Percentiles rank a stretch among this genome's conserved stretches.
These are phyloP conservation scores for Tricholoma hemisulphureum DNA, from an alignment of 768 basidiomycete species.

Conservation along the genomic window DNA sequence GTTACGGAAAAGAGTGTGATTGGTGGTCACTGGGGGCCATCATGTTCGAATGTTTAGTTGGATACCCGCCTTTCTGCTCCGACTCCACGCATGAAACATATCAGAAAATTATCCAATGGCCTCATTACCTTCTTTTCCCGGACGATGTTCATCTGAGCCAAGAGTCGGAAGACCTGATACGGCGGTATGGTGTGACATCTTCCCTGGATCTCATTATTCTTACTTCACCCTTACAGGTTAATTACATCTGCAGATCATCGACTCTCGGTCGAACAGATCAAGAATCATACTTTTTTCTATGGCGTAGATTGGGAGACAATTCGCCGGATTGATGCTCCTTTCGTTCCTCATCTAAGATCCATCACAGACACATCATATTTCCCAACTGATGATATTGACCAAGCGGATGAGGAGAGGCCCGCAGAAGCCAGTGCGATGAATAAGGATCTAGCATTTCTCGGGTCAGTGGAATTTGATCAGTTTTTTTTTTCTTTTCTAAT, in stretches of 20 bases:
- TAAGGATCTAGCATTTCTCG: slow-evolving; percentile 67
- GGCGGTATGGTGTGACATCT: slow-evolving; percentile 50
- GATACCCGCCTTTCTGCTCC: slow-evolving; percentile 94
- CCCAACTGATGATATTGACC: slow-evolving; percentile 91
- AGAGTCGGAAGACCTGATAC: slow-evolving; percentile 88
- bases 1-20: slow-evolving; percentile 98
- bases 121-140: slow-evolving; percentile 80
- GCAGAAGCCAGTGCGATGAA: slow-evolving; percentile 41
- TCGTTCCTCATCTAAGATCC: slow-evolving; percentile 90
- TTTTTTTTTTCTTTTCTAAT: slow-evolving; percentile 1
- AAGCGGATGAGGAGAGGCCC: slow-evolving; percentile 52
- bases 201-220: background rate
- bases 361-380: slow-evolving; percentile 98
- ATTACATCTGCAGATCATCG: slow-evolving; percentile 83
- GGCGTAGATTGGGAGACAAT: slow-evolving; percentile 93
- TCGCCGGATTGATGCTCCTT: slow-evolving; percentile 88
- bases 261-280: slow-evolving; percentile 81
- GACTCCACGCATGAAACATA: slow-evolving; percentile 98
- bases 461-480: slow-evolving; percentile 36
- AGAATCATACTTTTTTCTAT: slow-evolving; percentile 88
- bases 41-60: slow-evolving; percentile 97
- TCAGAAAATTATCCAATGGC: slow-evolving; percentile 97
- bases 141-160: slow-evolving; percentile 91
- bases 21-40: slow-evolving; percentile 99
- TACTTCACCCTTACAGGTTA: slow-evolving; percentile 44